A percentile compares a stretch with the other conserved stretches of the same genome.
These are phyloP conservation scores for Lachancea fermentati DNA, from an alignment of 805 yeast genomes.

Conservation along the genomic window DNA sequence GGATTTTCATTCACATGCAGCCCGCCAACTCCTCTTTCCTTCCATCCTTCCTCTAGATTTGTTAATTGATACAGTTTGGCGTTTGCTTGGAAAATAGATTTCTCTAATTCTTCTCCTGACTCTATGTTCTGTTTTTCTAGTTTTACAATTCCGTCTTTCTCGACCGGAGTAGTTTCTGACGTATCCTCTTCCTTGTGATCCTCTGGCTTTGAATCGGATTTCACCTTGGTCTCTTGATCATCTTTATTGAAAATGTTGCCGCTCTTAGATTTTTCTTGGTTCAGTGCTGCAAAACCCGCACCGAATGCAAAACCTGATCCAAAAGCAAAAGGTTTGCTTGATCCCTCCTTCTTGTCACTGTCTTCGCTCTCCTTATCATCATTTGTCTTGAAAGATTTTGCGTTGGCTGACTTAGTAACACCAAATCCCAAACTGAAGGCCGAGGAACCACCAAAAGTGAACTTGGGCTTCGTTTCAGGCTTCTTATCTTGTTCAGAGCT, in stretches of 20 bases:
- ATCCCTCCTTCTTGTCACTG: constrained; percentile 1
- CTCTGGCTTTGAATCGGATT: constrained; percentile 11
- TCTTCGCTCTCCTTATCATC: constrained; percentile 8
- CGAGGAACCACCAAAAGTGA: constrained; percentile 52
- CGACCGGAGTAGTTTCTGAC: constrained; percentile 5
- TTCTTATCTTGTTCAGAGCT: constrained; percentile 4
- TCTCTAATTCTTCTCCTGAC: constrained; percentile 91
- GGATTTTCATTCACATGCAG: constrained; percentile 63
- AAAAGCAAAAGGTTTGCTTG: constrained; percentile 31
- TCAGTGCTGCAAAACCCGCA: constrained; percentile 28
- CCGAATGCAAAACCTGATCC: constrained; percentile 44
- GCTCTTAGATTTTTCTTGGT: constrained; percentile 10
- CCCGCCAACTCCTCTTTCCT: constrained; percentile 87
- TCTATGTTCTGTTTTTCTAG: constrained; percentile 52
- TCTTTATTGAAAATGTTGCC: constrained; percentile 7
- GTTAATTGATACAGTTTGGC: constrained; percentile 77
- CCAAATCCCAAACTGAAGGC: constrained; percentile 41
- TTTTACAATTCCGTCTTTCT: constrained; percentile 38
- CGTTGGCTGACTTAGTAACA: constrained; percentile 13
- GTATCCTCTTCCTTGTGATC: constrained; percentile 7
- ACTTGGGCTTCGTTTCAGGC: constrained; percentile 14
- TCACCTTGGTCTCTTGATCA: constrained; percentile 10
- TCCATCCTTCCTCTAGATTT: constrained; percentile 77
- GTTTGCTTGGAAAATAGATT: constrained; percentile 57
- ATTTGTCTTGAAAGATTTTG: constrained; percentile 6